Percentiles rank a stretch among this genome's conserved stretches.
Evolutionary conservation across 306 rosid genomes (phyloP).

Genomic region (Cucurbita ficifolia): DNA sequence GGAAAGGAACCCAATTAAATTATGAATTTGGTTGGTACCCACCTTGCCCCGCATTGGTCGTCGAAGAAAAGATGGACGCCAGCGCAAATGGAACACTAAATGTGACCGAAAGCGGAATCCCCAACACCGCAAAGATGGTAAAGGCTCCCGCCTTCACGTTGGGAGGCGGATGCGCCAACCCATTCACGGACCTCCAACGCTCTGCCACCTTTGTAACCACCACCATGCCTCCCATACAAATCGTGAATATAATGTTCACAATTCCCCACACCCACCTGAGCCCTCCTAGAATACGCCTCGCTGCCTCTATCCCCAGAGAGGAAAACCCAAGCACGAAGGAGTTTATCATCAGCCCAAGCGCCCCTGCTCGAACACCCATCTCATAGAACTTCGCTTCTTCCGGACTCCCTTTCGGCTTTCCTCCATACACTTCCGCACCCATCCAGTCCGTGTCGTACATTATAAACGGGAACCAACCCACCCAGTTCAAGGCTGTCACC

Average conservation of each 20-base stretch:
- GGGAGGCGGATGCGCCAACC: conserved; percentile 19
- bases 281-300: conserved; percentile 52
- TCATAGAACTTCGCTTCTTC: conserved; percentile 31
- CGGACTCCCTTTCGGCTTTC: conserved; percentile 16
- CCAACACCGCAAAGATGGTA: conserved; percentile 50
- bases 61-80: conserved; percentile 62
- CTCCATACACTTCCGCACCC: conserved; percentile 84
- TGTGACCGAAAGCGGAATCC: conserved; percentile 61
- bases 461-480: conserved; percentile 84
- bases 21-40: not conserved
- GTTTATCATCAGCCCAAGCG: conserved; percentile 68
- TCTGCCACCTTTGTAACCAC: conserved; percentile 51
- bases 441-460: conserved; percentile 91
- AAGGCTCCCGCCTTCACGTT: conserved; percentile 46
- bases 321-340: conserved; percentile 45
- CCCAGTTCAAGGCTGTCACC: conserved; percentile 78
- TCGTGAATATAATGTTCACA: conserved; percentile 50
- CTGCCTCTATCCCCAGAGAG: conserved; percentile 34
- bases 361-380: conserved; percentile 53
- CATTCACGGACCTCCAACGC: not conserved
- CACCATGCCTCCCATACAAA: conserved; percentile 34
- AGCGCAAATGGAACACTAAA: conserved; percentile 82
- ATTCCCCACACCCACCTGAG: conserved; percentile 62
- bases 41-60: conserved; percentile 88
- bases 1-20: too few relatives aligned